A percentile compares a stretch with the other conserved stretches of the same genome.
phyloP scores from a whole-genome alignment of 192 early-diverging fungal species.

The Coemansia sp. region DNA sequence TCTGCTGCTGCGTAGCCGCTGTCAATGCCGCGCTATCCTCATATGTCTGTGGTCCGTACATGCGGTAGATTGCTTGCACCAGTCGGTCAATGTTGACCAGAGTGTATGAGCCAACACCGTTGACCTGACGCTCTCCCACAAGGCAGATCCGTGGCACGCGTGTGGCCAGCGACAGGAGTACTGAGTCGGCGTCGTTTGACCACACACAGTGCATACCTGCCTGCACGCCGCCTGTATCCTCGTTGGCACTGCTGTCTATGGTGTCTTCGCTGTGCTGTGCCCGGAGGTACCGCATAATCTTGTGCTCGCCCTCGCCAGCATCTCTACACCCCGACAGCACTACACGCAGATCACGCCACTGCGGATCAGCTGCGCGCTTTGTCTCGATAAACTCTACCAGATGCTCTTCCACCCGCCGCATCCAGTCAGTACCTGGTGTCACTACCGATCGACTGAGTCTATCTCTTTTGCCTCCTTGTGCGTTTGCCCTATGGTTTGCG shows the following conservation, averaged over 20 bases:
- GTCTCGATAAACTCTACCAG: constrained; percentile 80
- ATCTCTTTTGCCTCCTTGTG: constrained; percentile 53
- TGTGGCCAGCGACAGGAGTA: constrained; percentile 89
- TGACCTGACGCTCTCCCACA: constrained; percentile 79
- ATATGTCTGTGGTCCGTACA: constrained; percentile 70
- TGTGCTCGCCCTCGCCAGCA: constrained; percentile 98
- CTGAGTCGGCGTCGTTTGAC: constrained; percentile 93
- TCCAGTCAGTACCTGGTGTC: constrained; percentile 92
- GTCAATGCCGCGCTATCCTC: constrained; percentile 69
- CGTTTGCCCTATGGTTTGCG: constrained; percentile 68
- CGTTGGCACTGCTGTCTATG: no score
- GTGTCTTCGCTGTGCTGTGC: constrained; percentile 45
- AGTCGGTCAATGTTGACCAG: constrained; percentile 14
- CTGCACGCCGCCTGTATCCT: no score
- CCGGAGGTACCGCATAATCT: constrained; percentile 96
- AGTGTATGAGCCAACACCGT: constrained; percentile 19
- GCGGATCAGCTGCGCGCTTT: constrained; percentile 69
- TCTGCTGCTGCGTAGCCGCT: constrained; percentile 44
- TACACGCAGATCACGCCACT: constrained; percentile 79
- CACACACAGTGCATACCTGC: constrained; percentile 86
- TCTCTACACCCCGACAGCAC: constrained; percentile 87
- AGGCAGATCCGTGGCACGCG: constrained; percentile 91
- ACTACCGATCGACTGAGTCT: constrained; percentile 90
- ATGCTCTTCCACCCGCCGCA: constrained; percentile 74
- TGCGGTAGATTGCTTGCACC: constrained; percentile 58